A percentile compares a stretch with the other conserved stretches of the same genome.
phyloP scores from a whole-genome alignment of 805 yeast genomes.

The Cyberlindnera maclurae region DNA sequence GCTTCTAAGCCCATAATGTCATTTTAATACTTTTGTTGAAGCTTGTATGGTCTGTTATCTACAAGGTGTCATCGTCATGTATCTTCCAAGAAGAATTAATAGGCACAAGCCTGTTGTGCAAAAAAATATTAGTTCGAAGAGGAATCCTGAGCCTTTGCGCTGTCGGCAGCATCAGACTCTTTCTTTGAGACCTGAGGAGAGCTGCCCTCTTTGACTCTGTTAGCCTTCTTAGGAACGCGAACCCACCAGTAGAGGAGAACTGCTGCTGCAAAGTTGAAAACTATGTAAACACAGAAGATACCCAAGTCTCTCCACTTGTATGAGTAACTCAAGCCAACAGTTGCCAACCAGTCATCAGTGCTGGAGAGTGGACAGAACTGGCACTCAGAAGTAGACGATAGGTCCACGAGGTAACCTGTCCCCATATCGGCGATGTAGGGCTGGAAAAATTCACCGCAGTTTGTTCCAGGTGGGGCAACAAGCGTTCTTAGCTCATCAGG shows the following conservation, averaged over 20 bases:
- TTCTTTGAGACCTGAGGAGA: too few species aligned
- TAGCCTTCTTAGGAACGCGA: slow-evolving; percentile 66
- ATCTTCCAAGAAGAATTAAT: too few species aligned
- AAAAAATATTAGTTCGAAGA: too few species aligned
- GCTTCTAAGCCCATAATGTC: too few species aligned
- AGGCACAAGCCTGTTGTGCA: too few species aligned
- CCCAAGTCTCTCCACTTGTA: slow-evolving; percentile 66
- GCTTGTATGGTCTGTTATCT: too few species aligned
- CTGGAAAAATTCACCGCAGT: slow-evolving; percentile 51
- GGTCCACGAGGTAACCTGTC: slow-evolving; percentile 15
- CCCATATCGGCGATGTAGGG: slow-evolving; percentile 27
- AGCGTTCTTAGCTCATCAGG: slow-evolving; percentile 40
- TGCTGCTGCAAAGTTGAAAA: slow-evolving; percentile 35
- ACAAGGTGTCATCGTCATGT: too few species aligned
- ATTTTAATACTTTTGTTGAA: too few species aligned
- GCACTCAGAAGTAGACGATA: slow-evolving; percentile 42
- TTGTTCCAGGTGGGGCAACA: slow-evolving; percentile 45
- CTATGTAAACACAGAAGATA: slow-evolving; percentile 39
- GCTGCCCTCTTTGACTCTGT: slow-evolving; percentile 29
- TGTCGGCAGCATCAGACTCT: too few species aligned
- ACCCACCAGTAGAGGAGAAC: slow-evolving; percentile 46
- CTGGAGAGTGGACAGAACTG: slow-evolving; percentile 47
- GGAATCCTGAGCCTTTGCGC: too few species aligned
- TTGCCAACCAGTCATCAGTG: slow-evolving; percentile 54
- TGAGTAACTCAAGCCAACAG: slow-evolving; percentile 32